phyloP scores from a whole-genome alignment of 371 early-diverging fungal species.

The Batkoa obscura region DNA sequence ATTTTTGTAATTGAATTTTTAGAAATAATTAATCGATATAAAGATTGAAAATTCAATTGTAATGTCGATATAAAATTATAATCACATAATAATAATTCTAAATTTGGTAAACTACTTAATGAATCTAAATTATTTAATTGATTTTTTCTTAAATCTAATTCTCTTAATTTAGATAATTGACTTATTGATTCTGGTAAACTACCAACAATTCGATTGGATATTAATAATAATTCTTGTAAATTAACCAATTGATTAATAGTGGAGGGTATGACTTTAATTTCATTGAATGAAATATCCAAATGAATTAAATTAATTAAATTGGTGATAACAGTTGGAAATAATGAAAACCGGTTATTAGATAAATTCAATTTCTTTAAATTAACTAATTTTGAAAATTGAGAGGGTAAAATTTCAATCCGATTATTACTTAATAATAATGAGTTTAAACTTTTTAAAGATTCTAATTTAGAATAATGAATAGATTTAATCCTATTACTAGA shows the following conservation, averaged over 20 bases:
- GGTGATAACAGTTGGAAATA: conserved; percentile 41
- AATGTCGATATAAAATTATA: conserved; percentile 36
- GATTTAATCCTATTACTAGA: conserved; percentile 53
- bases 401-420: conserved; percentile 36
- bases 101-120: conserved; percentile 26
- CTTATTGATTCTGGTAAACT: conserved; percentile 40
- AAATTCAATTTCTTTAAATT: conserved; percentile 41
- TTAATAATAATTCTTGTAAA: conserved; percentile 40
- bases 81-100: conserved; percentile 41
- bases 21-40: conserved; percentile 20
- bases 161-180: conserved; percentile 34
- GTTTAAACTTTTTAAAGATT: conserved; percentile 26
- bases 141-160: conserved; percentile 58
- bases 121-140: conserved; percentile 38
- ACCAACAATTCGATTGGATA: conserved; percentile 51
- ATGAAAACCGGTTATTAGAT: conserved; percentile 55
- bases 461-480: conserved; percentile 31
- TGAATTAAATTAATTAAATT: conserved; percentile 33
- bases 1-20: conserved; percentile 38
- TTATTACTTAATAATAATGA: conserved; percentile 53
- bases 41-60: conserved; percentile 17
- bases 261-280: conserved; percentile 49
- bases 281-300: conserved; percentile 73
- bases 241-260: conserved; percentile 41
- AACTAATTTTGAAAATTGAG: conserved; percentile 25